Conservation (phyloP, 768 basidiomycete genomes). For the Boletellus ananas region DNA sequence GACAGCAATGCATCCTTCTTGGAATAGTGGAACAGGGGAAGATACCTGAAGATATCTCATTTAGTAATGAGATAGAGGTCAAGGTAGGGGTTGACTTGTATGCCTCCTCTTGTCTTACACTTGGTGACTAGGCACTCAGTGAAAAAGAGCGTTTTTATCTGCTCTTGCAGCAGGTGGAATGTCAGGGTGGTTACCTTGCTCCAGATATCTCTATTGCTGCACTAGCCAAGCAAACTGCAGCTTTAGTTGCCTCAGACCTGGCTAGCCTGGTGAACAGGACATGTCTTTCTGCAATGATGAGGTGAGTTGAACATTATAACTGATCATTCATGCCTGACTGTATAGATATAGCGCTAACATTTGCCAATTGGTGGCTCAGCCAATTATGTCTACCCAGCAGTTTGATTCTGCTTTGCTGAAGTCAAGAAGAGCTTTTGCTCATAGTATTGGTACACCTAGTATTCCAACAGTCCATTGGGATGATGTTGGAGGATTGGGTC, state of each 20-base stretch:
- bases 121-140: conserved; percentile 60
- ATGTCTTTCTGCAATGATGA: conserved; percentile 40
- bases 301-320: conserved; percentile 11
- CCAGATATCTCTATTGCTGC: conserved; percentile 74
- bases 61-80: conserved; percentile 82
- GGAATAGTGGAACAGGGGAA: conserved; percentile 68
- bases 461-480: conserved; percentile 97
- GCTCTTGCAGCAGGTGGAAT: conserved; percentile 39
- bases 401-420: conserved; percentile 69
- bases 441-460: conserved; percentile 94
- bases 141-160: conserved; percentile 71
- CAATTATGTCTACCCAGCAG: conserved; percentile 45
- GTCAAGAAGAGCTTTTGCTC: conserved; percentile 76
- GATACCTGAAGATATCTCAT: conserved; percentile 62
- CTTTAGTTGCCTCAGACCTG: conserved; percentile 80
- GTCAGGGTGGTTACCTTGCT: conserved; percentile 43
- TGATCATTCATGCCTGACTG: not conserved
- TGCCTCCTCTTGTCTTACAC: not conserved
- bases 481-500: conserved; percentile 88
- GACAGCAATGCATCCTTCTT: conserved; percentile 71
- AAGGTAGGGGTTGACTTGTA: conserved; percentile 44
- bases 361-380: conserved; percentile 6
- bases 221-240: conserved; percentile 86
- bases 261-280: conserved; percentile 63
- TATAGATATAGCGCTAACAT: conserved; percentile 4